A percentile compares a stretch with the other conserved stretches of the same genome.
Evolutionary conservation across 176 grass and related monocot species (phyloP).

Genomic region (Carex littledalei): DNA sequence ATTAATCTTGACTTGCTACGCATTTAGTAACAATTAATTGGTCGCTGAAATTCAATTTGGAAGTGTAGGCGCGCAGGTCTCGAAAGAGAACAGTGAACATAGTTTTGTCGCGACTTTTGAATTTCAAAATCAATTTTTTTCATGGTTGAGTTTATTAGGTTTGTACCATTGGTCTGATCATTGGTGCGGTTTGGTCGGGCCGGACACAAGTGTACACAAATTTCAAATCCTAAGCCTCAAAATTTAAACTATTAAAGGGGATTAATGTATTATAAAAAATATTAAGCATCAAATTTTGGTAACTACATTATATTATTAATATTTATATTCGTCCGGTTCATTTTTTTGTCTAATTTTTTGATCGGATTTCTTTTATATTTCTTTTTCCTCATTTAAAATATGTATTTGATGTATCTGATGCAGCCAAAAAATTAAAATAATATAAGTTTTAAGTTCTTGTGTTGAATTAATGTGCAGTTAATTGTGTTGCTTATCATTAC

Average conservation of each 20-base stretch:
- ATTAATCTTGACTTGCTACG: background rate
- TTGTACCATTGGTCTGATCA: background rate
- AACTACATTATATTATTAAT: too few species aligned
- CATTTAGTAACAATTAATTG: background rate
- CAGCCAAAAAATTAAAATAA: too few species aligned
- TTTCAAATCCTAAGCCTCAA: background rate
- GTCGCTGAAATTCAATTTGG: background rate
- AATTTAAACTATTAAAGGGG: background rate
- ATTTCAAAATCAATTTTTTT: constrained; percentile 1
- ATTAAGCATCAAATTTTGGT: too few species aligned
- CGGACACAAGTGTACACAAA: background rate
- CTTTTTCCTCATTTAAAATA: too few species aligned
- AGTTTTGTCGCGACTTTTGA: background rate
- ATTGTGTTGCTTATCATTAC: too few species aligned
- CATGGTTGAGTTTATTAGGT: background rate
- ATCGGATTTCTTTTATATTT: too few species aligned
- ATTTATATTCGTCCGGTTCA: too few species aligned
- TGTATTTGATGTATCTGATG: too few species aligned
- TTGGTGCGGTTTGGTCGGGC: background rate
- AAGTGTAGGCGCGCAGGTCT: constrained; percentile 15
- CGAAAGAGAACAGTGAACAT: background rate
- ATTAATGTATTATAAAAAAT: too few species aligned
- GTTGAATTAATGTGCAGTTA: too few species aligned
- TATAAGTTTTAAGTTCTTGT: too few species aligned
- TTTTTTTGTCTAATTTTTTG: too few species aligned